Base-by-base conservation (phyloP, 208 protist genomes). In the Wallacemonas rigidus region DNA sequence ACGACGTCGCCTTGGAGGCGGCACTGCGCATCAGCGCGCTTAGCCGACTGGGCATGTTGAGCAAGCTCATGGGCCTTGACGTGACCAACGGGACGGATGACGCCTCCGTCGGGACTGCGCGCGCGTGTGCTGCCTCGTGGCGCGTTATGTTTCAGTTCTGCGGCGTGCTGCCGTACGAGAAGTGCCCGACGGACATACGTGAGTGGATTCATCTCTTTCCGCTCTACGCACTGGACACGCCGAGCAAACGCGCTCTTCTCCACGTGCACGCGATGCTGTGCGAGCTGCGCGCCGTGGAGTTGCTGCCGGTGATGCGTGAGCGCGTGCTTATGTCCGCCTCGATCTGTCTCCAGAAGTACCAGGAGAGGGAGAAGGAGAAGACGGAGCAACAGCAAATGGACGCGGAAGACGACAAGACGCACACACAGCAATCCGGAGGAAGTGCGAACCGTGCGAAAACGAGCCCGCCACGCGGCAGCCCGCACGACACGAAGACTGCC, bases 191-290 rank as follows among this genome's bases (percentile, higher is more conserved):
- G 11, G 63, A 75, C 54, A 88, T 91, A 69, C 8, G 57, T 39
- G 69, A 78, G 63, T 91, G 86, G 86, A 77, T 91, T 35, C 64
- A 76, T 38, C 47, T 88, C 4, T 85, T 91, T 60, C 86, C 86
- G 14, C 55, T 91, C 35, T 91, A 91, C 67, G 67, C 72, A 47
- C 38, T 91, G 35, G 74, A 69, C 68, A 57, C 82, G 5, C 68
- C 75, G 35, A 81, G 58, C 56, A 88, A 87, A 68, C 73, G 65
- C n/a, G 71, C 26, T 2, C 50, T 91, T 51, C 79, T 91, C 41
- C 41, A 58, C n/a, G 74, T 91, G 11, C 80, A 86, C 60, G 75
- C 73, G 40, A 74, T 76, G 36, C 50, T 75, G 6, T 45, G 72
- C 14, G 47, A 67, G n/a, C 62, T 79, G 15, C 26, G 36, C 8